Evolutionary conservation across 768 basidiomycete species (phyloP).

Genomic region (Leccinellum albellum): DNA sequence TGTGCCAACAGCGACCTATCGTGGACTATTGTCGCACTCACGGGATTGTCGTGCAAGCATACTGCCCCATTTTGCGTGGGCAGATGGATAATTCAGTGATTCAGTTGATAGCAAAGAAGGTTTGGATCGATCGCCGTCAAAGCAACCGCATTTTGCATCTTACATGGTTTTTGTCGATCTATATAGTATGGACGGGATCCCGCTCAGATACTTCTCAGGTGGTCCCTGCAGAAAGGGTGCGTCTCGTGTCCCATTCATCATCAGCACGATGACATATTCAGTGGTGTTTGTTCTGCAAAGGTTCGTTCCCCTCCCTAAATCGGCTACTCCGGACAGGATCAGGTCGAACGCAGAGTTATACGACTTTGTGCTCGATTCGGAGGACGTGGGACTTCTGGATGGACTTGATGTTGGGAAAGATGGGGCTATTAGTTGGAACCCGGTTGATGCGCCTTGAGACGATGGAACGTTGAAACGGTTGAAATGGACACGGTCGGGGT

Average conservation of each 20-base stretch:
- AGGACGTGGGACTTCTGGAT: slow-evolving; percentile 67
- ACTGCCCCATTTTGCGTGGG: slow-evolving; percentile 71
- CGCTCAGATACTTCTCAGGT: slow-evolving; percentile 82
- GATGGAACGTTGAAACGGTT: neutral
- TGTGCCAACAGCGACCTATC: slow-evolving; percentile 78
- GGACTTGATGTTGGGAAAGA: slow-evolving; percentile 66
- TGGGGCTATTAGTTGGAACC: slow-evolving; percentile 84
- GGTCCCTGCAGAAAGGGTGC: slow-evolving; percentile 84
- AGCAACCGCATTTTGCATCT: slow-evolving; percentile 6
- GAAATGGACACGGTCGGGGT: slow-evolving; percentile 12
- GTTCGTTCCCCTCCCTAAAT: slow-evolving; percentile 81
- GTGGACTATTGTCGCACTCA: slow-evolving; percentile 67
- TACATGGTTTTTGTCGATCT: neutral
- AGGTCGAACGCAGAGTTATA: slow-evolving; percentile 69
- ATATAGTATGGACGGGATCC: slow-evolving; percentile 54
- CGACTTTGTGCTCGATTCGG: slow-evolving; percentile 63
- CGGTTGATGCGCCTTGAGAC: slow-evolving; percentile 47
- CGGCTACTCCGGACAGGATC: slow-evolving; percentile 66
- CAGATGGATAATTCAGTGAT: slow-evolving; percentile 51
- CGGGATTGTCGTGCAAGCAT: slow-evolving; percentile 65
- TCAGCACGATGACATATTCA: neutral
- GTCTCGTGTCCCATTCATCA: slow-evolving; percentile 20
- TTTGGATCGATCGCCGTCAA: slow-evolving; percentile 23
- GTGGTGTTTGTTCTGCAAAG: slow-evolving; percentile 33
- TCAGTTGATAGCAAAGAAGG: slow-evolving; percentile 55